Evolutionary conservation across 2,329 filamentous ascomycete species (phyloP).

Genomic region (Lecanicillium sp.): DNA sequence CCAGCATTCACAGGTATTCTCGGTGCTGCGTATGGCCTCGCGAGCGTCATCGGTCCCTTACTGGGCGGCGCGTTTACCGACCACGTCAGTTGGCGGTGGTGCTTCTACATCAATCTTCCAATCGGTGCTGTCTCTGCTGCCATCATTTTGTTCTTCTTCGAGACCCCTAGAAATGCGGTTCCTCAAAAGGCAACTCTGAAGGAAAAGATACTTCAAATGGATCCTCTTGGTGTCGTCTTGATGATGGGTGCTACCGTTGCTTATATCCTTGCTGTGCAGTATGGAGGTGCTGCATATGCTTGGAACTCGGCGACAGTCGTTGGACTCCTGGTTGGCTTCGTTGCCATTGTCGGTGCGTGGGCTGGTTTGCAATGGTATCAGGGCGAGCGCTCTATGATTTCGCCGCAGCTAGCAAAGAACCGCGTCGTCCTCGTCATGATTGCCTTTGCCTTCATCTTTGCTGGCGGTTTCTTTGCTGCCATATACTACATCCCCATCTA

Average conservation of each 20-base stretch:
- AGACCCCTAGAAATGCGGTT: conserved; percentile 24
- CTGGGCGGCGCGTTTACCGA: conserved; percentile 19
- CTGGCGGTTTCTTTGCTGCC: conserved; percentile 26
- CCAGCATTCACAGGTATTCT: conserved; percentile 17
- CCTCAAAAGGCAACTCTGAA: conserved; percentile 21
- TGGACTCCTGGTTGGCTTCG: conserved; percentile 26
- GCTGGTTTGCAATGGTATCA: conserved; percentile 24
- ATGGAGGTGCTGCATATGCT: conserved; percentile 28
- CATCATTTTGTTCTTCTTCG: conserved; percentile 26
- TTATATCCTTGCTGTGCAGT: conserved; percentile 34
- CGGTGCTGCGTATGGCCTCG: conserved; percentile 17
- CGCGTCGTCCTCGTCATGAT: conserved; percentile 24
- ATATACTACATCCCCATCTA: conserved; percentile 34
- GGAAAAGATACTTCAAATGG: conserved; percentile 34
- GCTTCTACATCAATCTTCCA: conserved; percentile 24
- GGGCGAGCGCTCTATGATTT: conserved; percentile 31
- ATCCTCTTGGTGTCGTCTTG: conserved; percentile 29
- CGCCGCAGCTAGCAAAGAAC: conserved; percentile 23
- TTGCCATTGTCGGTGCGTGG: conserved; percentile 21
- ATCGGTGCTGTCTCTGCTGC: conserved; percentile 18
- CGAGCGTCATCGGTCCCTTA: conserved; percentile 16
- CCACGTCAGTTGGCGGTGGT: conserved; percentile 19
- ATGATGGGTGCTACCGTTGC: conserved; percentile 30
- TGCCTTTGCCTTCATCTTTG: conserved; percentile 29
- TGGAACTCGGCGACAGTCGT: conserved; percentile 28